Evolutionary conservation across 2,329 filamentous ascomycete species (phyloP), one percentile per base, ranked within the genome.

Genomic region (Aspergillus viridinutans): DNA sequence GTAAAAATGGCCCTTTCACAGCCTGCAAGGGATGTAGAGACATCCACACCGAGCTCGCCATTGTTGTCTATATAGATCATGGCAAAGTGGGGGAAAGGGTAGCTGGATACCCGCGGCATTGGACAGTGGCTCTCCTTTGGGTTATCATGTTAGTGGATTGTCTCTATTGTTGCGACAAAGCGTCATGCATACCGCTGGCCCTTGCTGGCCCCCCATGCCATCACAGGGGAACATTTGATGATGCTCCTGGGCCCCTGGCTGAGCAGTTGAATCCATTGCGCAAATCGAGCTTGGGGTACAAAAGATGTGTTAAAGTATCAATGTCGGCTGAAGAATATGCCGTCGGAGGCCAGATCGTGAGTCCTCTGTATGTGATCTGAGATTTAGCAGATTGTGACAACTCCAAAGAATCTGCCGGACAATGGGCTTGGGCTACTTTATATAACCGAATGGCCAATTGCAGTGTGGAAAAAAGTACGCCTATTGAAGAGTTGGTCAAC

Each of bases 61-160:
- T 71, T 66, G 17, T 68, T 65, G 50, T 75, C 71, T 29, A 74
- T 64, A 52, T 72, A 75, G 40, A 75, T 65, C 55, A 74, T 61
- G n/a, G 71, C 72, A 50, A 69, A 75, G 52, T 74, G 72, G 5
- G 67, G 64, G 35, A 72, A 71, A 25, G 69, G 66, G 10, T 70
- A 61, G 21, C 65, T 61, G 10, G 64, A 53, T 42, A 58, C 58
- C 21, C 55, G 52, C 17, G 62, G 48, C 53, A 61, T 62, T 12
- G 64, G 61, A 38, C 63, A 58, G 52, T 60, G 54, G 29, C 60
- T 56, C 2, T 66, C 49, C 65, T 69, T 52, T 25, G 35, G 17
- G 14, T 21, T 29, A 48, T 62, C 43, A 52, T 17, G 59, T 59
- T 49, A 59, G 54, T 56, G 58, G 49, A 49, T 38, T 38, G 17